A percentile compares a stretch with the other conserved stretches of the same genome.
phyloP scores from a whole-genome alignment of 1,284 basidiomycete genomes.

The Malassezia pachydermatis region DNA sequence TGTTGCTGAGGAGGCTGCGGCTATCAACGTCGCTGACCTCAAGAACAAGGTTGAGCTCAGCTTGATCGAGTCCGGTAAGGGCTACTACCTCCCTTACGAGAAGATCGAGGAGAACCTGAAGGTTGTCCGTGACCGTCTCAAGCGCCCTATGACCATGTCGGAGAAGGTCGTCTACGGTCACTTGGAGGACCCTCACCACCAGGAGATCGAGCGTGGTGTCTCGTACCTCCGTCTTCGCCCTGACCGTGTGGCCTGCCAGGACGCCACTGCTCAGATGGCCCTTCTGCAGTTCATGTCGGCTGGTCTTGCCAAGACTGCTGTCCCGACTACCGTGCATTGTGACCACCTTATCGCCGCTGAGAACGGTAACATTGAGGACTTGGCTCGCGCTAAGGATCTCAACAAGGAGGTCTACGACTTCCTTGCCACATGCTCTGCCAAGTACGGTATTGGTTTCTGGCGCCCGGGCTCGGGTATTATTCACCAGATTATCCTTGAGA shows the following conservation, averaged over 20 bases:
- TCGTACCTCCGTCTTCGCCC: slow-evolving; percentile 48
- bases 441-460: slow-evolving; percentile 99
- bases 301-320: slow-evolving; percentile 71
- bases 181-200: slow-evolving; percentile 45
- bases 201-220: slow-evolving; percentile 43
- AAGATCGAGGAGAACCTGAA: slow-evolving; percentile 46
- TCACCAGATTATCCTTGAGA: slow-evolving; percentile 68
- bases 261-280: slow-evolving; percentile 99
- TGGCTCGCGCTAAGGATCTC: slow-evolving; percentile 79
- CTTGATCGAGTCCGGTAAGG: slow-evolving; percentile 44
- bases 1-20: slow-evolving; percentile 41
- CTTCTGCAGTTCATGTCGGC: slow-evolving; percentile 98
- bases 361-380: slow-evolving; percentile 81
- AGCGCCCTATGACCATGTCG: slow-evolving; percentile 43
- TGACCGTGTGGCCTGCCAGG: slow-evolving; percentile 90
- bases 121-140: slow-evolving; percentile 45
- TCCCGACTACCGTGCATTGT: slow-evolving; percentile 85
- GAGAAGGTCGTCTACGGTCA: slow-evolving; percentile 49
- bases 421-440: slow-evolving; percentile 90
- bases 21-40: slow-evolving; percentile 33
- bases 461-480: slow-evolving; percentile 87
- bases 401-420: slow-evolving; percentile 99
- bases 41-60: slow-evolving; percentile 47
- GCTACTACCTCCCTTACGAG: slow-evolving; percentile 47
- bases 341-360: slow-evolving; percentile 99